phyloP scores from a whole-genome alignment of 768 basidiomycete genomes.

The Porpolomopsis calyptriformis region DNA sequence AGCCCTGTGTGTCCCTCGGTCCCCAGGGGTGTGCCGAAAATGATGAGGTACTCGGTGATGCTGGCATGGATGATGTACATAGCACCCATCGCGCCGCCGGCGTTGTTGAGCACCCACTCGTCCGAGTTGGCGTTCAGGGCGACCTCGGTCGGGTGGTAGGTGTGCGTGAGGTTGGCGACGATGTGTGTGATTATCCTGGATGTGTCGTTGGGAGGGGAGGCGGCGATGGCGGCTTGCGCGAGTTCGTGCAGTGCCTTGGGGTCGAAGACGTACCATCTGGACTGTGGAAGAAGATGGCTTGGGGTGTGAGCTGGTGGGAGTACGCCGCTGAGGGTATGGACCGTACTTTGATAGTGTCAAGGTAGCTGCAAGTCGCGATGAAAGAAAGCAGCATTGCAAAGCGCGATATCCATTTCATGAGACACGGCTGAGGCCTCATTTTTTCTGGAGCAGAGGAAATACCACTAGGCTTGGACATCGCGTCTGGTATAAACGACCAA shows the following conservation, averaged over 20 bases:
- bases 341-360: conserved; percentile 55
- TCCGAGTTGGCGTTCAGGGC: conserved; percentile 44
- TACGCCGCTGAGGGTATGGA: neutral
- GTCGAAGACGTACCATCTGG: conserved; percentile 82
- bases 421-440: too few species aligned
- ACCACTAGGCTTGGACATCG: too few species aligned
- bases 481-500: too few species aligned
- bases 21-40: conserved; percentile 92
- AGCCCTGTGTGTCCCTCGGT: conserved; percentile 94
- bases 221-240: conserved; percentile 60
- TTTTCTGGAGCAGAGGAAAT: too few species aligned
- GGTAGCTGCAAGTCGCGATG: conserved; percentile 32
- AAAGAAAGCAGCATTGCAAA: conserved; percentile 24
- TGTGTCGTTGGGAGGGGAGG: conserved; percentile 48
- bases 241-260: conserved; percentile 62
- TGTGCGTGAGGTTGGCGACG: conserved; percentile 63
- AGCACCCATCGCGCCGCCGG: conserved; percentile 94
- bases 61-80: conserved; percentile 98
- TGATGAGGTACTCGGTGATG: conserved; percentile 93
- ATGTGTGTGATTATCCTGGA: conserved; percentile 73
- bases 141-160: conserved; percentile 52
- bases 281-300: conserved; percentile 43
- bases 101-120: conserved; percentile 96
- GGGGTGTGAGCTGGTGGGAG: neutral
- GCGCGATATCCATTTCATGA: conserved; percentile 31